A percentile compares a stretch with the other conserved stretches of the same genome.
Conservation (phyloP, 2,329 filamentous ascomycete species). For the Alternaria panax region DNA sequence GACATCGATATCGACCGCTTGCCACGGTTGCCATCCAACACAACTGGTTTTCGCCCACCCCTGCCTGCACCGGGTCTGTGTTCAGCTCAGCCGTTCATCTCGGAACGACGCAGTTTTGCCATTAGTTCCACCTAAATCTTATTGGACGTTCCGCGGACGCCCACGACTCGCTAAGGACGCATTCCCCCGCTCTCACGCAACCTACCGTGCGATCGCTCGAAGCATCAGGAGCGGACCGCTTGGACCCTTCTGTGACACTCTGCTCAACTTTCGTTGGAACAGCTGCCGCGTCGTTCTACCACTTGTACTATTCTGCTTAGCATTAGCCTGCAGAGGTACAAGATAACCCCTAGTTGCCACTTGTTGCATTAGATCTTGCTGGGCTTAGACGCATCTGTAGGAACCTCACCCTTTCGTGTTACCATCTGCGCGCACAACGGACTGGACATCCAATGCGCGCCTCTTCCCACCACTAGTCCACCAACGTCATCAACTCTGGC, state of each 20-base stretch:
- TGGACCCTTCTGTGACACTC: conserved; percentile 32
- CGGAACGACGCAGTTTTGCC: conserved; percentile 33
- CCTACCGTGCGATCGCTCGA: conserved; percentile 42
- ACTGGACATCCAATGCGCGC: conserved; percentile 38
- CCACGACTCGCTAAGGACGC: conserved; percentile 46
- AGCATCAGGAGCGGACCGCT: conserved; percentile 34
- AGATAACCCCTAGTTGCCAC: conserved; percentile 18
- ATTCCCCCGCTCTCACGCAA: conserved; percentile 45
- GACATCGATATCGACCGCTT: conserved; percentile 22
- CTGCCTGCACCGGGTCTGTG: conserved; percentile 24
- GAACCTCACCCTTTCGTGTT: conserved; percentile 12
- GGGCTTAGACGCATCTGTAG: conserved; percentile 4
- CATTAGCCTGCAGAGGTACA: conserved; percentile 16
- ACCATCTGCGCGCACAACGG: conserved; percentile 10
- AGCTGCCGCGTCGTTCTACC: conserved; percentile 18
- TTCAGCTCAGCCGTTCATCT: conserved; percentile 29
- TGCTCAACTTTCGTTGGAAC: conserved; percentile 15
- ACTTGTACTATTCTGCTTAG: conserved; percentile 14
- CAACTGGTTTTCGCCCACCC: conserved; percentile 18
- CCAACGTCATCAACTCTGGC: conserved; percentile 22
- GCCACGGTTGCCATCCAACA: conserved; percentile 19
- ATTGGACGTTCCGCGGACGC: conserved; percentile 39
- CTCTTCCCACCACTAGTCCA: conserved; percentile 26
- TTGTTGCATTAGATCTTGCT: conserved; percentile 13
- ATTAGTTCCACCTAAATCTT: conserved; percentile 32